Evolutionary conservation across 2,329 filamentous ascomycete species (phyloP).

Genomic region (Pleurostoma richardsiae): DNA sequence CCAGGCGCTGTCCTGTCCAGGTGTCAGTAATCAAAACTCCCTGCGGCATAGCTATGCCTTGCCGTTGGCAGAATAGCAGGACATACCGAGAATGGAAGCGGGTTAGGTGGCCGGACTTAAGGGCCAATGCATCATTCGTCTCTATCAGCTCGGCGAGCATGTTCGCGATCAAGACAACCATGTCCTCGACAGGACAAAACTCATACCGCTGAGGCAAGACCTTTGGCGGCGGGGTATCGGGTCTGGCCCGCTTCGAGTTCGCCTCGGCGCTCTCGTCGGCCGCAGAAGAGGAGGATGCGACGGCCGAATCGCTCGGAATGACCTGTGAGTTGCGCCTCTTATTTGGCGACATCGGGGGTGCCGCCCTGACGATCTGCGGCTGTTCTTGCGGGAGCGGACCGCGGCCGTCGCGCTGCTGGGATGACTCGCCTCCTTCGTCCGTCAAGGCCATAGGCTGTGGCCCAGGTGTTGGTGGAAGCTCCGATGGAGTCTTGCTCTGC

Average conservation of each 20-base stretch:
- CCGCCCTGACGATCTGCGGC: slow-evolving; percentile 16
- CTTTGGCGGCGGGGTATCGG: slow-evolving; percentile 47
- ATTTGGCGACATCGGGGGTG: slow-evolving; percentile 23
- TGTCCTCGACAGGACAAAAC: slow-evolving; percentile 73
- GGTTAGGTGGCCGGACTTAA: slow-evolving; percentile 81
- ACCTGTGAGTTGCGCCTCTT: slow-evolving; percentile 41
- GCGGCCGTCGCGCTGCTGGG: slow-evolving; percentile 4
- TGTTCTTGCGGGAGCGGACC: slow-evolving; percentile 14
- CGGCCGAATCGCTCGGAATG: slow-evolving; percentile 14
- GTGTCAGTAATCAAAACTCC: slow-evolving; percentile 10
- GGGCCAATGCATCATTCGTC: slow-evolving; percentile 83
- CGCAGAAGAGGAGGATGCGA: neutral
- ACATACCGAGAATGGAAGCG: slow-evolving; percentile 86
- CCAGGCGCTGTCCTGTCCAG: slow-evolving; percentile 61
- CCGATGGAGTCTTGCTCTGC: slow-evolving; percentile 1
- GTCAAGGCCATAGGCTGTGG: slow-evolving; percentile 1
- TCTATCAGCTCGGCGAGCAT: slow-evolving; percentile 95
- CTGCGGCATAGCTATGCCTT: slow-evolving; percentile 3
- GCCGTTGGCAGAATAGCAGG: slow-evolving; percentile 3
- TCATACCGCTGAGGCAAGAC: slow-evolving; percentile 72
- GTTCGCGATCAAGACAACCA: slow-evolving; percentile 85
- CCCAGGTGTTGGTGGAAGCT: neutral
- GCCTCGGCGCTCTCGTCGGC: slow-evolving; percentile 13
- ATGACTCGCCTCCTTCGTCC: neutral
- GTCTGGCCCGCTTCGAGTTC: slow-evolving; percentile 47